Conservation (phyloP, 257 asterid species). For the Linaria vulgaris region DNA sequence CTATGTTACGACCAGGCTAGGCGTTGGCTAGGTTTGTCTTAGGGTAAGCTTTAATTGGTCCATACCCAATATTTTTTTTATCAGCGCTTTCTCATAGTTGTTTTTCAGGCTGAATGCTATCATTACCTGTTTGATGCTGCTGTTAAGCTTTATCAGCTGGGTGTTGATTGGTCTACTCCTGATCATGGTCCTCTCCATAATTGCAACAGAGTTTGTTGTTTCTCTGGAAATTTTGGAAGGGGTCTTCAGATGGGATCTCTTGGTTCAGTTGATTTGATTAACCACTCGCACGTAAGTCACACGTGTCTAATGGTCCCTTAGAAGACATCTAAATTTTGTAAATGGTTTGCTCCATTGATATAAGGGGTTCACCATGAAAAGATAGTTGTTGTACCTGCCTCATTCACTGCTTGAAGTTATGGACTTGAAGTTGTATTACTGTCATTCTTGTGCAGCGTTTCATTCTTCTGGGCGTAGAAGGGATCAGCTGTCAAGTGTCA, state of each 20-base stretch:
- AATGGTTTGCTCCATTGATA: neutral
- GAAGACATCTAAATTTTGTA: too few species aligned
- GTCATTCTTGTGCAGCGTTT: conserved; percentile 34
- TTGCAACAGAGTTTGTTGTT: conserved; percentile 25
- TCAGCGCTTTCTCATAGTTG: neutral
- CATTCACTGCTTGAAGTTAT: too few species aligned
- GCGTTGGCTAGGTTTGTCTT: too few species aligned
- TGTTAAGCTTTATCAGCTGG: conserved; percentile 54
- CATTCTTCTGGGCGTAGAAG: conserved; percentile 54
- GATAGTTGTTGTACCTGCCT: too few species aligned
- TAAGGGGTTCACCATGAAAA: too few species aligned
- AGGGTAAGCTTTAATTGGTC: neutral
- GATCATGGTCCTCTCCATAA: conserved; percentile 41
- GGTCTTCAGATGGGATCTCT: neutral
- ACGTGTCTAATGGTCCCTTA: too few species aligned
- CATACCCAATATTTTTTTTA: neutral
- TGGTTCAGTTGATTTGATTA: too few species aligned
- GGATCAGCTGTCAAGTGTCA: conserved; percentile 3
- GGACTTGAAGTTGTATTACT: too few species aligned
- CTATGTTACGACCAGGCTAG: too few species aligned
- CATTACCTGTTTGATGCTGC: conserved; percentile 64
- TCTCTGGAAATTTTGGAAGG: neutral
- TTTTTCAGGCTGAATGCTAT: conserved; percentile 57
- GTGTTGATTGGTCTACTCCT: conserved; percentile 57
- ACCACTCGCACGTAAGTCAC: too few species aligned